Evolutionary conservation across 345 rosid genomes (phyloP), one percentile per base, ranked within the genome.

Genomic region (Eucalyptus curtisii): DNA sequence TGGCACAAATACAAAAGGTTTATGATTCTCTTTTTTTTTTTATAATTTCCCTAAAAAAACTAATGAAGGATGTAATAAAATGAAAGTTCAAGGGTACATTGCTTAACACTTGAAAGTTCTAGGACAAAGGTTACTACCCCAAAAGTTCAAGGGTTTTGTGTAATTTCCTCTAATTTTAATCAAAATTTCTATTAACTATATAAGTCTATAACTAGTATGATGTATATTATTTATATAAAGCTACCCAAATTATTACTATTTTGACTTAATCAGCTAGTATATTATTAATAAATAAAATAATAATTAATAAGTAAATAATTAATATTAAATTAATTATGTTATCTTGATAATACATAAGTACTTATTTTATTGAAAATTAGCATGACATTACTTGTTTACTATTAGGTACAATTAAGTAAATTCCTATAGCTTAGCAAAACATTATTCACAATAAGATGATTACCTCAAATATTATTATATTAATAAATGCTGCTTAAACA

Each of bases 1-100:
- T 52, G 0, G 0, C 0, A 52, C 5, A 52, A 52, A 52, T 19
- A 52, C 25, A 52, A 52, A 20, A 52, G 1, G 4, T 3, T 52
- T 52, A 7, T 52, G 10, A 52, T n/a, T n/a, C n/a, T n/a, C 3
- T 7, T 4, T 10, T 45, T 45, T 45, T 45, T 9, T 8, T 3
- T 50, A 50, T 52, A 52, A 52, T 19, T 52, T 52, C 0, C 25
- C 25, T 8, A 7, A 0, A 52, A 52, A 57, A 64, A 13, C 13
- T 7, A 61, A 64, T n/a, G 37, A 64, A 64, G 37, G 10, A n/a
- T 14, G 10, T 4, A 14, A 14, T n/a, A n/a, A 64, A 7, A 64
- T 4, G 20, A 64, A 64, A 64, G 20, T 64, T 64, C 37, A 64
- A 64, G 76, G 68, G 31, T 8, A 30, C 68, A 6, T 12, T 27